Conservation (phyloP, 192 early-diverging fungal species). For the Cetraspora pellucida region DNA sequence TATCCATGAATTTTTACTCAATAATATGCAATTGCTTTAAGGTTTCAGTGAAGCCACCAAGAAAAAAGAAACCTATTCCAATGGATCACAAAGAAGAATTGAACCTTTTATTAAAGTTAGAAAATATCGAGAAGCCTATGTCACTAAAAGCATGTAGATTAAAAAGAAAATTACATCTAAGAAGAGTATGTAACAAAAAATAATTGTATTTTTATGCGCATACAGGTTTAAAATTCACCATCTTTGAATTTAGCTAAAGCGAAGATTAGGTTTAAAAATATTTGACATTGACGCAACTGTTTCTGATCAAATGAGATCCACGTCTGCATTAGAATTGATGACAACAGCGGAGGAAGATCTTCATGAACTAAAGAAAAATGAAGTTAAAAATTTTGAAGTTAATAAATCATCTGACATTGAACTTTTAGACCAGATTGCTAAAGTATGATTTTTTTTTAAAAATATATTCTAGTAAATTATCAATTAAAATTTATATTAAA, state of each 20-base stretch:
- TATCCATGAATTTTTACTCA: background rate
- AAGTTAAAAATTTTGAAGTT: background rate
- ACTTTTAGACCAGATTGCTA: background rate
- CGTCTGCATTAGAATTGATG: conserved; percentile 16
- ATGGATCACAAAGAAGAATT: conserved; percentile 54
- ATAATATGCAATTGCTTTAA: background rate
- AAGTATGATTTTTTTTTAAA: background rate
- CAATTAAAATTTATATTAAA: conserved; percentile 1
- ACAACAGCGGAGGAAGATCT: background rate
- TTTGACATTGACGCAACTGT: conserved; percentile 70
- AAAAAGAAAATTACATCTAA: conserved; percentile 56
- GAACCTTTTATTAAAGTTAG: conserved; percentile 54
- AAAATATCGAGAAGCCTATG: conserved; percentile 42
- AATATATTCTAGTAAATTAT: background rate
- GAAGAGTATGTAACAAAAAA: conserved; percentile 36
- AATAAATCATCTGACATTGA: background rate
- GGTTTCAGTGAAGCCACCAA: background rate
- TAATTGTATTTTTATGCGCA: background rate
- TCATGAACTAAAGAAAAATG: background rate
- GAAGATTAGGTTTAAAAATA: conserved; percentile 58
- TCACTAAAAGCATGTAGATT: conserved; percentile 54
- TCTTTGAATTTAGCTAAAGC: conserved; percentile 58
- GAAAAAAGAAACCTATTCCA: conserved; percentile 1
- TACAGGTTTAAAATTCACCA: background rate
- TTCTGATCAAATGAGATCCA: conserved; percentile 42